phyloP scores from a whole-genome alignment of 2,329 filamentous ascomycete genomes.

The Microsporum canis region DNA sequence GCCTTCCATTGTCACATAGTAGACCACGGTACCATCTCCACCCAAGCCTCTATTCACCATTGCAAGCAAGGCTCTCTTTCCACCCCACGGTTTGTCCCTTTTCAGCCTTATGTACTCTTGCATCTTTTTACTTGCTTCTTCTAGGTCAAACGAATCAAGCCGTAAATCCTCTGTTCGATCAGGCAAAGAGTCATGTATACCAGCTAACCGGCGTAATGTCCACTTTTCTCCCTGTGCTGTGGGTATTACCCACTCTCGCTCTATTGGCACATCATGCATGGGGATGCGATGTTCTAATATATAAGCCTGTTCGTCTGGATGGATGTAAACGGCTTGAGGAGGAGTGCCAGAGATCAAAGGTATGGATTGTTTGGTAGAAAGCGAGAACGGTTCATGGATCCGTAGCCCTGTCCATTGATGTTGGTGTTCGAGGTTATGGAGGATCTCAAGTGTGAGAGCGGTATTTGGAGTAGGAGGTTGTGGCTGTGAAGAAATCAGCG shows the following conservation, averaged over 20 bases:
- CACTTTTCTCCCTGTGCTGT: constrained; percentile 49
- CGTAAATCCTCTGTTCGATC: constrained; percentile 16
- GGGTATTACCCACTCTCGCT: constrained; percentile 50
- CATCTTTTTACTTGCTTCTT: constrained; percentile 21
- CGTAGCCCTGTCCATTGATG: constrained; percentile 50
- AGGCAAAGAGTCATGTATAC: constrained; percentile 46
- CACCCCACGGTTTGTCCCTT: constrained; percentile 30
- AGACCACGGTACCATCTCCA: constrained; percentile 52
- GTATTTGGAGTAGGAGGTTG: constrained; percentile 20
- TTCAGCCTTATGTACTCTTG: constrained; percentile 24
- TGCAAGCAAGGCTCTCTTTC: constrained; percentile 47
- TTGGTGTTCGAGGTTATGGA: constrained; percentile 54
- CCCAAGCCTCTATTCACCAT: constrained; percentile 42
- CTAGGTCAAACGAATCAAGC: constrained; percentile 14
- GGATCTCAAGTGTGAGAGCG: constrained; percentile 46
- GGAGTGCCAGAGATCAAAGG: constrained; percentile 51
- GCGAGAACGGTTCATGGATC: constrained; percentile 34
- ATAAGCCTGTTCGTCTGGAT: constrained; percentile 54
- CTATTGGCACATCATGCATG: constrained; percentile 37
- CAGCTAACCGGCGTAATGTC: constrained; percentile 45
- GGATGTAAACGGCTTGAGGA: constrained; percentile 49
- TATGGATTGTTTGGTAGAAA: constrained; percentile 25
- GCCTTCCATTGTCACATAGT: constrained; percentile 55
- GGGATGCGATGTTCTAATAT: constrained; percentile 42
- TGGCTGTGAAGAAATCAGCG: constrained; percentile 26